These are phyloP conservation scores for Penicillium nucicola DNA, from an alignment of 495 filamentous ascomycete genomes.

Conservation along the genomic window DNA sequence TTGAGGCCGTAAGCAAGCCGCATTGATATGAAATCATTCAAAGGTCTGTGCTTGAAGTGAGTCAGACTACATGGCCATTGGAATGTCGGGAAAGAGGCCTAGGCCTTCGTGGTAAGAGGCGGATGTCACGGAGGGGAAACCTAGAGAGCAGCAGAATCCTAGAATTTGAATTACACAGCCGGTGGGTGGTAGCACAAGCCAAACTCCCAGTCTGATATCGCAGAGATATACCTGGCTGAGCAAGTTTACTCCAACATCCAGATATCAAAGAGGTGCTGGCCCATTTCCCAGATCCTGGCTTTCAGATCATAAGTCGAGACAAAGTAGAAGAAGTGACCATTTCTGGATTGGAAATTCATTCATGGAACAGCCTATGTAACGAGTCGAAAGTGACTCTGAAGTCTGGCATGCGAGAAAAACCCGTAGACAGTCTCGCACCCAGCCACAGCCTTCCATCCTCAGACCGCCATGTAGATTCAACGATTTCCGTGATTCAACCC, in stretches of 20 bases:
- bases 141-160: no score
- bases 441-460: constrained; percentile 26
- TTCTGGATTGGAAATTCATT: constrained; percentile 30
- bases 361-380: constrained; percentile 32
- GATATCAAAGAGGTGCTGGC: not conserved
- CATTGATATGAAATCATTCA: no score
- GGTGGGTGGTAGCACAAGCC: no score
- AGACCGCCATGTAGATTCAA: constrained; percentile 20
- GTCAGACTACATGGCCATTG: no score
- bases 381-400: constrained; percentile 24
- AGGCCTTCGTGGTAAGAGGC: no score
- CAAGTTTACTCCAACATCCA: not conserved
- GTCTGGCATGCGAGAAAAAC: constrained; percentile 6
- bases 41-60: no score
- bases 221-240: not conserved
- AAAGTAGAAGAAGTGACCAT: constrained; percentile 15
- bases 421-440: constrained; percentile 11
- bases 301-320: not conserved
- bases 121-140: no score
- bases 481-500: constrained; percentile 21
- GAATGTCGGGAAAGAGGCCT: no score
- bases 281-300: not conserved
- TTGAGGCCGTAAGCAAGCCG: no score
- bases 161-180: no score
- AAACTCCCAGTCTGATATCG: no score